These are phyloP conservation scores for Daldinia concentrica DNA, from an alignment of 495 filamentous ascomycete genomes.

Conservation along the genomic window DNA sequence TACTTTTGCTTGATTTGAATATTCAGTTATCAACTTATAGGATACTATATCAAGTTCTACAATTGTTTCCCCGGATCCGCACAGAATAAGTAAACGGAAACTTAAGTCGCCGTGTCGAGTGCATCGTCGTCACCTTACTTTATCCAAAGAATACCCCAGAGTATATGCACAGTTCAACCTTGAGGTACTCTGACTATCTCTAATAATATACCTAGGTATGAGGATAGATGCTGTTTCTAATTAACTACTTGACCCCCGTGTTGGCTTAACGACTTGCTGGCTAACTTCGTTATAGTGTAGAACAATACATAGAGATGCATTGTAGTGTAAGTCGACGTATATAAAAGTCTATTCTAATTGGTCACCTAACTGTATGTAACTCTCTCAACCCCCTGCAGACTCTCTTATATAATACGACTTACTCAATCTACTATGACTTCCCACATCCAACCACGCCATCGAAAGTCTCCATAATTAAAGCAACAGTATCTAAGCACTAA, in stretches of 20 bases:
- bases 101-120: neutral
- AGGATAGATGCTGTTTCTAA: too few species aligned
- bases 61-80: neutral
- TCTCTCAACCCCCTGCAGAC: slow-evolving; percentile 4
- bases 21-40: neutral
- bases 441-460: neutral
- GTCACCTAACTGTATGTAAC: too few species aligned
- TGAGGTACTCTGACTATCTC: too few species aligned
- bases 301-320: too few species aligned
- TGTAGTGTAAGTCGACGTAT: too few species aligned
- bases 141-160: neutral
- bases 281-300: too few species aligned
- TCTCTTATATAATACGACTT: slow-evolving; percentile 14
- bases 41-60: neutral
- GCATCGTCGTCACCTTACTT: neutral
- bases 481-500: neutral
- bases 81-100: neutral
- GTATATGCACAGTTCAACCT: neutral
- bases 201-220: too few species aligned
- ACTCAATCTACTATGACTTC: slow-evolving; percentile 11
- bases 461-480: slow-evolving; percentile 4
- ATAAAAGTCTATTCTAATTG: too few species aligned
- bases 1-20: too few species aligned
- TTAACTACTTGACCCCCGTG: too few species aligned
- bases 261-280: too few species aligned